These are phyloP conservation scores for Cymbopogon citratus DNA, from an alignment of 176 grass and related monocot genomes.

Conservation along the genomic window DNA sequence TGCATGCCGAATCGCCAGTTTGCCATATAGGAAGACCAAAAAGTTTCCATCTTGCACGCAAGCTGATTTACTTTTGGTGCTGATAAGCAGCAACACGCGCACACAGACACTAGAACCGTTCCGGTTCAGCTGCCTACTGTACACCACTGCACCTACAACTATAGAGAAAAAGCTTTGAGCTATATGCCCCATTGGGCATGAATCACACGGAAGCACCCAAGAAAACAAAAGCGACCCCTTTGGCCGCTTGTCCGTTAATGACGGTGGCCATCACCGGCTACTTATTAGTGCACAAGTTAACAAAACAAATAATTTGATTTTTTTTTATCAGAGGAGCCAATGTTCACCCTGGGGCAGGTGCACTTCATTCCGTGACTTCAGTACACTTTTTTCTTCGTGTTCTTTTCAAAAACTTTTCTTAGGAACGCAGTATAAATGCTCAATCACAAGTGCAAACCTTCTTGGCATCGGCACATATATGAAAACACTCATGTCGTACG, in stretches of 20 bases:
- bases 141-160: no score
- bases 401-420: background rate
- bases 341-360: background rate
- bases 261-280: background rate
- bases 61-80: no score
- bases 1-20: no score
- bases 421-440: background rate
- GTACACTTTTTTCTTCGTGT: slow-evolving; percentile 4
- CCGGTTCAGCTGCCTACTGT: no score
- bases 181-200: no score
- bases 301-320: background rate
- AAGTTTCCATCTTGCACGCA: no score
- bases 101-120: no score
- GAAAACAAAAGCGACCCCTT: background rate
- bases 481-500: background rate
- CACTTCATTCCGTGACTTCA: background rate
- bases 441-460: background rate
- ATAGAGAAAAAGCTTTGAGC: no score
- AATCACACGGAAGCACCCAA: background rate
- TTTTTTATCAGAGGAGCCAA: background rate
- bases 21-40: no score
- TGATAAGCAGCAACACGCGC: no score
- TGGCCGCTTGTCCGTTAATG: background rate
- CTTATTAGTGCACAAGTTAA: background rate
- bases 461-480: background rate